These are phyloP conservation scores for Phytopythium chamaehyphon DNA, from an alignment of 352 stramenopile species.

Conservation along the genomic window DNA sequence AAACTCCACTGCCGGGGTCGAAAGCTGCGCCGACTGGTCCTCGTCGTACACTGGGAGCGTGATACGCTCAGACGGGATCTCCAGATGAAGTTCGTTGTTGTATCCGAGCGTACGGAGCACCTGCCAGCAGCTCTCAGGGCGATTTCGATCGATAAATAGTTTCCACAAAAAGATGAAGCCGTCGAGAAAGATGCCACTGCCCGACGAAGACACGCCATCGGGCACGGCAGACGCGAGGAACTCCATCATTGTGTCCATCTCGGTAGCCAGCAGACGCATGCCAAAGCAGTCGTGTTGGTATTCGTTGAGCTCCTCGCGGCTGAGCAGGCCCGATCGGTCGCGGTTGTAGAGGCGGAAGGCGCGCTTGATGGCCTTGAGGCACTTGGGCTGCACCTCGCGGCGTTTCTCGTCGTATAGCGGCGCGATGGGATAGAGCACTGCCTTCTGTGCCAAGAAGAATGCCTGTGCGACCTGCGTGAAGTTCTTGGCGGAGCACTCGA, in stretches of 20 bases:
- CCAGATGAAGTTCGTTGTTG: slow-evolving; percentile 74
- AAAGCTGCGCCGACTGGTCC: slow-evolving; percentile 78
- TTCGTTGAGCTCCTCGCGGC: slow-evolving; percentile 82
- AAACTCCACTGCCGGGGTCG: slow-evolving; percentile 60
- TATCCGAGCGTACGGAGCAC: slow-evolving; percentile 79
- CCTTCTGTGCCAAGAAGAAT: slow-evolving; percentile 87
- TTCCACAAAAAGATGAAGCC: slow-evolving; percentile 85
- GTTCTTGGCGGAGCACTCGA: slow-evolving; percentile 87
- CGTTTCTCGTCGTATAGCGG: slow-evolving; percentile 88
- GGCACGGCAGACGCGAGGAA: slow-evolving; percentile 65
- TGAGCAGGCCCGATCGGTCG: slow-evolving; percentile 77
- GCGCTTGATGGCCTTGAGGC: slow-evolving; percentile 82
- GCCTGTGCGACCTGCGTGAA: slow-evolving; percentile 86
- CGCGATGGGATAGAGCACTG: slow-evolving; percentile 84
- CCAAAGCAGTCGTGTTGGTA: slow-evolving; percentile 89
- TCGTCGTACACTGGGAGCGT: slow-evolving; percentile 50
- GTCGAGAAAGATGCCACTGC: slow-evolving; percentile 62
- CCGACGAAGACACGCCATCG: slow-evolving; percentile 59
- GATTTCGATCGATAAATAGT: slow-evolving; percentile 87
- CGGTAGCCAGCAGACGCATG: slow-evolving; percentile 65
- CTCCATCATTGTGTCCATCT: slow-evolving; percentile 87
- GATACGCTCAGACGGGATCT: slow-evolving; percentile 66
- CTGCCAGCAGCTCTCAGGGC: slow-evolving; percentile 87
- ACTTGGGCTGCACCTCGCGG: slow-evolving; percentile 75
- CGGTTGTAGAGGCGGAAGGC: slow-evolving; percentile 84